These are phyloP conservation scores for Peniophora sp. DNA, from an alignment of 1,284 basidiomycete species.

Conservation along the genomic window DNA sequence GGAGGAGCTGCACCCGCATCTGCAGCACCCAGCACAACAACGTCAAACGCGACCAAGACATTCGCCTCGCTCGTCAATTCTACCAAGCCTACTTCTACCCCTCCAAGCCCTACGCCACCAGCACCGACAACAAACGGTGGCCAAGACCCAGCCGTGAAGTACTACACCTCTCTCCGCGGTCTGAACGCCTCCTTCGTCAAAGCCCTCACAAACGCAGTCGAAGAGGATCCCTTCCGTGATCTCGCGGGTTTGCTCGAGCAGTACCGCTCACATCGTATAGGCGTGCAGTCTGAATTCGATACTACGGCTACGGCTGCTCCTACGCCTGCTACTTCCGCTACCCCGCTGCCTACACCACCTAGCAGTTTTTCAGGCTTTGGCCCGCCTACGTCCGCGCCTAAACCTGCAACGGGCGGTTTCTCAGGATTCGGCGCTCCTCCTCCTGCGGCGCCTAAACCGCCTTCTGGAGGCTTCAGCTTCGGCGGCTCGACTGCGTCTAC, in stretches of 20 bases:
- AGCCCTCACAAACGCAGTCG: constrained; percentile 54
- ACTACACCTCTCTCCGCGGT: constrained; percentile 73
- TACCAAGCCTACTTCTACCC: constrained; percentile 9
- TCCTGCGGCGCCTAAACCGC: neutral
- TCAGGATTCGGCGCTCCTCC: no score
- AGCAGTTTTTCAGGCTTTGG: constrained; percentile 19
- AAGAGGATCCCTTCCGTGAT: constrained; percentile 74
- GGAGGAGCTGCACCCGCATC: constrained; percentile 14
- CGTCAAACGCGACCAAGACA: constrained; percentile 26
- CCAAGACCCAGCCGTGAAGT: constrained; percentile 35
- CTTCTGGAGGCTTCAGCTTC: neutral
- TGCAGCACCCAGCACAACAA: constrained; percentile 4
- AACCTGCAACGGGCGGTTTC: constrained; percentile 4
- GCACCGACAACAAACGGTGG: constrained; percentile 10
- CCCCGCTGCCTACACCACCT: constrained; percentile 36
- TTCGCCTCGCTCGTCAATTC: constrained; percentile 24
- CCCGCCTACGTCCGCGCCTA: neutral
- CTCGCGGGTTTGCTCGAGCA: constrained; percentile 51
- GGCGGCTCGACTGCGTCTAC: neutral
- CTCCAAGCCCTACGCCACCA: no score
- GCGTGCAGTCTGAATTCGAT: constrained; percentile 53
- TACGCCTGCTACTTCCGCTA: constrained; percentile 10
- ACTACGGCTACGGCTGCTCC: constrained; percentile 15
- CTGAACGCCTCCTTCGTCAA: constrained; percentile 70
- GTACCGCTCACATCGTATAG: constrained; percentile 55